Base-by-base conservation (phyloP, 225 moss, liverwort and hornwort species). In the Bryoerythrophyllum caledonicum region DNA sequence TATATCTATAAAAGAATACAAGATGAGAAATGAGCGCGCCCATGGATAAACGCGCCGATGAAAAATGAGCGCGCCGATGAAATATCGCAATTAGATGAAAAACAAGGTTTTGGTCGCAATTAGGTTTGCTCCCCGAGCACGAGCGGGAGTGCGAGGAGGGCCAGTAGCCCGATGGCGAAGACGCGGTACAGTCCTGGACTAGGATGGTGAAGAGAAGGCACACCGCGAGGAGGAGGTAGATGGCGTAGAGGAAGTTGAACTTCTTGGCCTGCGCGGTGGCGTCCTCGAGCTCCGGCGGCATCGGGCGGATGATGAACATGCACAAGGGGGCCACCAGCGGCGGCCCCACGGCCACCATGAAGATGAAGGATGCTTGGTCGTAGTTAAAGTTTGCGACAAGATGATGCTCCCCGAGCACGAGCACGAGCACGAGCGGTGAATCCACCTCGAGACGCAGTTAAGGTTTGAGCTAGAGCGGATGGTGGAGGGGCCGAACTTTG, bases 311-410 rank as follows among this genome's bases (percentile, higher is more conserved):
- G 5, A 95, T 67, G 59, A 91, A 90, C 86, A 93, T 72, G 41
- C 67, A 80, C 37, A 96, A 65, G 32, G 91, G 60, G 9, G 91
- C 90, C 8, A 96, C 92, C 73, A 91, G 74, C 27, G 90, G 72
- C 23, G 96, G 96, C 52, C 91, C 85, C 0, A 92, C 87, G 2
- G 94, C 94, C 37, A 96, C 86, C 72, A 96, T 71, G 73, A 94
- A 94, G 61, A 96, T 82, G 83, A 96, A 94, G 26, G 91, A 89
- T 6, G 96, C 85, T 79, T 92, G 91, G 71, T 96, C 88, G n/a
- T n/a, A n/a, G n/a, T n/a, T n/a, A n/a, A n/a, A n/a, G n/a, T n/a
- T n/a, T n/a, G n/a, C n/a, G n/a, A n/a, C n/a, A n/a, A n/a, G n/a
- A n/a, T n/a, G n/a, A n/a, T n/a, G n/a, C n/a, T n/a, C n/a, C n/a